A percentile compares a stretch with the other conserved stretches of the same genome.
Conservation (phyloP, 1,139 yeast genomes). For the Yamadazyma aaseri region DNA sequence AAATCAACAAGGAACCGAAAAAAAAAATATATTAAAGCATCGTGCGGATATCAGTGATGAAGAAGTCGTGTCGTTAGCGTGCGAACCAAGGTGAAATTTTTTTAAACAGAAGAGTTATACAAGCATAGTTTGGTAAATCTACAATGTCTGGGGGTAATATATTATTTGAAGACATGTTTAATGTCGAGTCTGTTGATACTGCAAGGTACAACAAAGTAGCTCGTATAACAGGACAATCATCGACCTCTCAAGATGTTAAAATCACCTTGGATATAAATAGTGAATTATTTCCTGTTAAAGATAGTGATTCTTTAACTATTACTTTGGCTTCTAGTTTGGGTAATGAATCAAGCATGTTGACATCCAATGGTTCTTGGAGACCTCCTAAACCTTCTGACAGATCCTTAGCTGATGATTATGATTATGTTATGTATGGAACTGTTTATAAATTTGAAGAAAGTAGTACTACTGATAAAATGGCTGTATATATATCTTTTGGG, state of each 20-base stretch:
- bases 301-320: slow-evolving; percentile 80
- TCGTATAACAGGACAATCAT: slow-evolving; percentile 85
- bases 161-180: slow-evolving; percentile 91
- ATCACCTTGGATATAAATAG: slow-evolving; percentile 89
- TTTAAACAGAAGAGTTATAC: slow-evolving; percentile 1
- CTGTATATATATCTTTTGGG: slow-evolving; percentile 93
- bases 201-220: slow-evolving; percentile 92
- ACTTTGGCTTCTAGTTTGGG: slow-evolving; percentile 82
- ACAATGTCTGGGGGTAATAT: slow-evolving; percentile 63
- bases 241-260: slow-evolving; percentile 78
- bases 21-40: not conserved
- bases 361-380: slow-evolving; percentile 83
- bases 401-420: slow-evolving; percentile 93
- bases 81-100: not conserved
- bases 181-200: slow-evolving; percentile 78
- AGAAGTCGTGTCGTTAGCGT: not conserved
- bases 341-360: slow-evolving; percentile 50
- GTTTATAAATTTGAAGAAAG: slow-evolving; percentile 96
- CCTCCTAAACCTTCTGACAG: slow-evolving; percentile 83
- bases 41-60: not conserved
- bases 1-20: not conserved
- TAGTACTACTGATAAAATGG: slow-evolving; percentile 66
- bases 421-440: slow-evolving; percentile 97
- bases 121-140: too few species aligned
- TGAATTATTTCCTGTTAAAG: slow-evolving; percentile 84